Base-by-base conservation (phyloP, 805 yeast genomes). In the Ogataea ganodermae region DNA sequence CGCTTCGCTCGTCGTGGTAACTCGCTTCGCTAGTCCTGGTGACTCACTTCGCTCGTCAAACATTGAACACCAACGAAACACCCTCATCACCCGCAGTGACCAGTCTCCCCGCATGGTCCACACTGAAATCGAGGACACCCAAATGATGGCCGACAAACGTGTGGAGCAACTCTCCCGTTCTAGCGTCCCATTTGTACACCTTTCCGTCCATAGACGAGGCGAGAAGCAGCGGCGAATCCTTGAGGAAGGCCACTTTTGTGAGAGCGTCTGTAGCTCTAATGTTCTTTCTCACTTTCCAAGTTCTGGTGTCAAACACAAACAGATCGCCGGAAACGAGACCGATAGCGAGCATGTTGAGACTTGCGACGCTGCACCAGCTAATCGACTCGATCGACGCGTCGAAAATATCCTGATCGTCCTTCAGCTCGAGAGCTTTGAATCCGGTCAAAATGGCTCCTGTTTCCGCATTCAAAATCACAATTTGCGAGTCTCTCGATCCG, bases 21-120 rank as follows among this genome's bases (percentile, higher is more conserved):
- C 31, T 31, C 21, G 35, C 35, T 31, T 31, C 35, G 35, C 35
- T 24, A 7, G 10, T 24, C 27, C 27, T 24, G 27, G n/a, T n/a
- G n/a, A n/a, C n/a, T 24, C 9, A 10, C 27, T 24, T 31, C 35
- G 36, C 22, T 10, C 17, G 21, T 33, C 9, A 33, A 4, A 65
- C 28, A 18, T 75, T 73, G 58, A 82, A 90, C 9, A 92, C 79
- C 54, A 92, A 72, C 10, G 95, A 81, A 26, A 94, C 97, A 56
- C 96, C 96, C 67, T 94, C 99, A 66, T 94, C 99, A 54, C 97
- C 97, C 12, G 97, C 99, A 17, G 97, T 89, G 30, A 90, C 76
- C 37, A 94, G 61, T 63, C 84, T 83, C 22, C 89, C 92, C 38
- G 78, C 70, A 33, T 80, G 82, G 48, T 82, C 79, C 35, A 84